phyloP scores from a whole-genome alignment of 176 grass and related monocot genomes.

The Thinopyrum elongatum region DNA sequence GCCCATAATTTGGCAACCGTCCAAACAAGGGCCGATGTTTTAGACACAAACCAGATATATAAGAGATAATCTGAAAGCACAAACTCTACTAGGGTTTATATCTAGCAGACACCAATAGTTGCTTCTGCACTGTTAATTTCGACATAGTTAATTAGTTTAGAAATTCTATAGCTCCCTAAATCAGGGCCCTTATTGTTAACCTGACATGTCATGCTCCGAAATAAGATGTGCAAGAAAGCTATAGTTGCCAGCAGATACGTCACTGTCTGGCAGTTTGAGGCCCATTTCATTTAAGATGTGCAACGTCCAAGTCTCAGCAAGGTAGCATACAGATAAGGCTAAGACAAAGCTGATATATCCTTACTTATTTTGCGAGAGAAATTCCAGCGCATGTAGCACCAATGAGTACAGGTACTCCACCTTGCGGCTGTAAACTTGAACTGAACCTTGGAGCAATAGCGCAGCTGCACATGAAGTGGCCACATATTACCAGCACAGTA shows the following conservation, averaged over 20 bases:
- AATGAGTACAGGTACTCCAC: constrained; percentile 95
- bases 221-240: not conserved
- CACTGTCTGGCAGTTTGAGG: constrained; percentile 9
- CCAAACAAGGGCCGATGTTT: not conserved
- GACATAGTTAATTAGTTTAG: not conserved
- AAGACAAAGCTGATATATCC: constrained; percentile 19
- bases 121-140: not conserved
- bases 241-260: not conserved
- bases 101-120: not conserved
- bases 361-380: constrained; percentile 91
- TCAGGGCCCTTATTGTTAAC: not conserved
- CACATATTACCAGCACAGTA: not conserved
- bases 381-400: constrained; percentile 77
- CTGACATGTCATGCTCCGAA: not conserved
- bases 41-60: not conserved
- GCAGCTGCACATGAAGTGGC: constrained; percentile 60
- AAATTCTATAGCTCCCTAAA: not conserved
- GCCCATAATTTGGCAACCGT: not conserved
- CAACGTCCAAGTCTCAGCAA: not conserved
- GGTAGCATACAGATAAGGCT: not conserved
- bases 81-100: not conserved
- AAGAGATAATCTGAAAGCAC: not conserved
- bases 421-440: constrained; percentile 91
- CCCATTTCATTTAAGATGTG: not conserved
- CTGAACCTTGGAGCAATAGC: constrained; percentile 84